Base-by-base conservation (phyloP, 768 basidiomycete genomes). In the Boletus vermiculosoides region DNA sequence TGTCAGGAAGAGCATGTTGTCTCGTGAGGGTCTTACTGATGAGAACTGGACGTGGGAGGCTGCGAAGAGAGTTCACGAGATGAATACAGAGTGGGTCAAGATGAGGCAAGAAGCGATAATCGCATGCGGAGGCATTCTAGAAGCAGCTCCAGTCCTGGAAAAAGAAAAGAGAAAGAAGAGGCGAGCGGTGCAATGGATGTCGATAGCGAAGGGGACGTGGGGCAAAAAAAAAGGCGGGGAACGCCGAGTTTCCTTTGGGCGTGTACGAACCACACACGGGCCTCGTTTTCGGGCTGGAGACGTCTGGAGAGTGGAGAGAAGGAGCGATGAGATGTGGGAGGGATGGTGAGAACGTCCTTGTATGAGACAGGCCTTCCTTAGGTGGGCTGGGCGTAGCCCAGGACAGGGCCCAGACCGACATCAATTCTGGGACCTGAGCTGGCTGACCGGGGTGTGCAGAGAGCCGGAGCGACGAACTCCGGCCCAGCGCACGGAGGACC, bases 21-120 rank as follows among this genome's bases (percentile, higher is more conserved):
- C 83, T 44, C 78, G 89, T n/a, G 88, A 91, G 57, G 91, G 92
- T 1, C 82, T 96, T 11, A 86, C 82, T 36, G 87, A 85, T 66
- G 90, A 94, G 63, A 96, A 96, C 66, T 98, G 94, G 94, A 95
- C 97, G 90, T 78, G 73, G 66, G 81, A 87, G 73, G 86, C 86
- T 58, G 88, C 94, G 1, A 78, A 75, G 63, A 79, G 87, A 34
- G 84, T 86, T 2, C 63, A 74, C 5, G 85, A 90, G 45, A 77
- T 85, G 42, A 87, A 86, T 48, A 75, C 80, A 30, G 84, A 84
- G 60, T 91, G 85, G 85, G 62, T 76, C 25, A 80, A 77, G 66
- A 80, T 82, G 66, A 75, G 90, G 59, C 76, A 71, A 61, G 82
- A 84, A 50, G 76, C 78, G 18, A 66, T 85, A 62, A 81, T 75